Percentiles rank a stretch among this genome's conserved stretches.
These are phyloP conservation scores for Lyophyllum decastes DNA, from an alignment of 768 basidiomycete genomes.

Conservation along the genomic window DNA sequence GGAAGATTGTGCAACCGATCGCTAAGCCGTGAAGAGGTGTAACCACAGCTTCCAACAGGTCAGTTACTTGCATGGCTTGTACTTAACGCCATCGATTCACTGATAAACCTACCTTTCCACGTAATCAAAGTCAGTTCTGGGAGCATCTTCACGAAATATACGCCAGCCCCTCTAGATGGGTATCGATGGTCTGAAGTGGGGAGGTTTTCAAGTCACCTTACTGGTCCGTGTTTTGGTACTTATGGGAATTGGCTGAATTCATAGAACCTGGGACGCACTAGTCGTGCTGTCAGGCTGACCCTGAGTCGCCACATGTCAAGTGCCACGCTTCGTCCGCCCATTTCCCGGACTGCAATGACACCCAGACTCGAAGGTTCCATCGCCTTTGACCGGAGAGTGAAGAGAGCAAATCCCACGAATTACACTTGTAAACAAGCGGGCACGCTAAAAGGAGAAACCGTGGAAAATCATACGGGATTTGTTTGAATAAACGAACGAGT, in stretches of 20 bases:
- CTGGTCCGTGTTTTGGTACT: not conserved
- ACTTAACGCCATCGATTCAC: no score
- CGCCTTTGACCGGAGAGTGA: not conserved
- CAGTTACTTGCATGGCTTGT: no score
- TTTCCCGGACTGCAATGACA: not conserved
- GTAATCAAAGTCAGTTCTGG: not conserved
- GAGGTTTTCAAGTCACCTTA: not conserved
- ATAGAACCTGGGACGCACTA: not conserved
- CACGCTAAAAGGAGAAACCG: not conserved
- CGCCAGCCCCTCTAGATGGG: not conserved
- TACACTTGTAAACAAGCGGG: not conserved
- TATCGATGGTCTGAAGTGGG: not conserved
- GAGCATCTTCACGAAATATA: not conserved
- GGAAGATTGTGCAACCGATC: constrained; percentile 15
- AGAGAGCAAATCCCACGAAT: not conserved
- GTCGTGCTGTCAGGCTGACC: not conserved
- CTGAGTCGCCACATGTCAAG: not conserved
- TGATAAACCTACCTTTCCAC: not conserved
- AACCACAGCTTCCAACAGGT: constrained; percentile 1
- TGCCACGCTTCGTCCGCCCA: not conserved
- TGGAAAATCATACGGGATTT: not conserved
- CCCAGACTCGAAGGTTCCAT: not conserved
- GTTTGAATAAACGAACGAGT: no score
- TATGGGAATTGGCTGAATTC: not conserved
- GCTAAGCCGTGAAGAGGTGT: constrained; percentile 16